Evolutionary conservation across 179 eudicot genomes (phyloP), one percentile per base, ranked within the genome.

Genomic region (Spinacia oleracea): DNA sequence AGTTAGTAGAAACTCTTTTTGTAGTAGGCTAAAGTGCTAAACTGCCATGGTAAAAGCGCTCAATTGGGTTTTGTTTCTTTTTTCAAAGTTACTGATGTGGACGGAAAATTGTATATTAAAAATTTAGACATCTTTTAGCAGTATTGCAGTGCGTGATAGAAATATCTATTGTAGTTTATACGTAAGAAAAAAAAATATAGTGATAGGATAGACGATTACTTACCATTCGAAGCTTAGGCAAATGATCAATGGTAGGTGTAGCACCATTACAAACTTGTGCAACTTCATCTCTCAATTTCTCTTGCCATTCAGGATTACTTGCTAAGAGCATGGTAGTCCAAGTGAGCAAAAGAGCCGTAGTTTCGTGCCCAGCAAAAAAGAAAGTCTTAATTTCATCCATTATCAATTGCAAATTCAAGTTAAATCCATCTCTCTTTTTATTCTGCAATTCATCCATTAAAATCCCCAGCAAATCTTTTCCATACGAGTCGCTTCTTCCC

Each of bases 381-480:
- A 87, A 85, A 0, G 85, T 83, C 50, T 76, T 78, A 56, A 77
- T 80, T 34, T 85, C 83, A 27, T 74, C 78, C 96, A 92, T 94
- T 9, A 92, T 91, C 14, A 93, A 40, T 63, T 93, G 98, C 79
- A 89, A 51, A 72, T 90, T 91, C 72, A 93, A 70, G 71, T 81
- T 79, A 62, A 83, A 87, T 27, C 85, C 89, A 0, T 81, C 84
- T 20, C 73, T 81, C 70, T 85, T 77, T 16, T 71, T 80, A 32
- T 82, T 80, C 69, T 70, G 87, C 93, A 90, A 85, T 75, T 93
- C 97, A 74, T 91, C 83, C 32, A 93, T 84, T 31, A 94, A 73
- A 83, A 89, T 89, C 11, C 98, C 98, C 0, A 94, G 77, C 14
- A 94, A 80, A 77, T 93, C 98, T 31, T 89, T 88, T 1, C 98